phyloP scores from a whole-genome alignment of 257 asterid species.

The Gynochthodes officinalis region DNA sequence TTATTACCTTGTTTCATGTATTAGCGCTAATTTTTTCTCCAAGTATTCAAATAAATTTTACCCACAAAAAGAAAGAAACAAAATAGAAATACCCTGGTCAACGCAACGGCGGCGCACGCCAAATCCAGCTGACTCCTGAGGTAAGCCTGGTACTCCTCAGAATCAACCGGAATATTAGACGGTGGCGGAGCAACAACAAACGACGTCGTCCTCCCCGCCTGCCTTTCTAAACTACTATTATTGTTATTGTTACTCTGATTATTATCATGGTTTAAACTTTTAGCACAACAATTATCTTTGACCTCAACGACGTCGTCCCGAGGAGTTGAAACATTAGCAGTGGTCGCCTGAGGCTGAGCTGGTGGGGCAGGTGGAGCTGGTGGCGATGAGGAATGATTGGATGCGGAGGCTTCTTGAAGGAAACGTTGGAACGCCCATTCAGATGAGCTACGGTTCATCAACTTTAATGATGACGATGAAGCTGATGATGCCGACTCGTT shows the following conservation, averaged over 20 bases:
- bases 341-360: constrained; percentile 20
- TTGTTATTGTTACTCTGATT: not conserved
- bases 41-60: not conserved
- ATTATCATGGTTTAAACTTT: constrained; percentile 3
- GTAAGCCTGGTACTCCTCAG: constrained; percentile 63
- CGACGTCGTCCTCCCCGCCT: constrained; percentile 11
- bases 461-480: constrained; percentile 35
- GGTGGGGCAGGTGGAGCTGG: constrained; percentile 22
- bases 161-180: constrained; percentile 42
- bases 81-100: constrained; percentile 51
- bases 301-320: constrained; percentile 34
- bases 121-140: constrained; percentile 75
- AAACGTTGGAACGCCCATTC: constrained; percentile 92
- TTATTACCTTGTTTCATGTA: too few species aligned
- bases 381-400: constrained; percentile 31
- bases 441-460: constrained; percentile 79
- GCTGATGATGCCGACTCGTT: constrained; percentile 19
- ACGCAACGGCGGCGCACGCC: constrained; percentile 94
- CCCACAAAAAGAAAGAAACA: not conserved
- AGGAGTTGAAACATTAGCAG: not conserved
- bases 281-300: constrained; percentile 15
- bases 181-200: constrained; percentile 29
- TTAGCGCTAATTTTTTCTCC: too few species aligned
- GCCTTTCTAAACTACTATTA: not conserved
- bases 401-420: constrained; percentile 63